Conservation (phyloP, 345 rosid species). For the Odontarrhena argentea region DNA sequence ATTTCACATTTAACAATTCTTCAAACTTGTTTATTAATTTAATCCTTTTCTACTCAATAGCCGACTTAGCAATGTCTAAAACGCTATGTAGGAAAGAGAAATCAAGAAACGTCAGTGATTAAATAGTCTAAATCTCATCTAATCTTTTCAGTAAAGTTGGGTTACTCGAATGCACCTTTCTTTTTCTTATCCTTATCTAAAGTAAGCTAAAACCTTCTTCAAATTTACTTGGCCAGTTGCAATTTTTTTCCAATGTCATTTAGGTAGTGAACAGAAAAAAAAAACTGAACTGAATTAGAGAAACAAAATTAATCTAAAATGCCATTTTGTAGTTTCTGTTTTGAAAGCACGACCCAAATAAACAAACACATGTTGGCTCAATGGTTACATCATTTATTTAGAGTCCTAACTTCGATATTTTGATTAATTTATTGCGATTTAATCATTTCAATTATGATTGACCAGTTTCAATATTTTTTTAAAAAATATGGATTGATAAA, state of each 20-base stretch:
- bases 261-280: too few relatives aligned
- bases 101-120: constrained; percentile 8
- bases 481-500: too few relatives aligned
- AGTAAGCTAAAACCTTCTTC: not conserved
- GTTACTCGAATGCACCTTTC: not conserved
- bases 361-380: too few relatives aligned
- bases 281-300: too few relatives aligned
- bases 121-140: not conserved
- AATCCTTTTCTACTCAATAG: not conserved
- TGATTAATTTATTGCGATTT: too few relatives aligned
- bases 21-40: not conserved
- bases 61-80: not conserved
- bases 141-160: constrained; percentile 20
- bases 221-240: not conserved
- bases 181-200: constrained; percentile 16
- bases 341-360: too few relatives aligned
- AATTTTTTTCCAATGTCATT: not conserved
- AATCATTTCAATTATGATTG: too few relatives aligned
- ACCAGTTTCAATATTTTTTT: too few relatives aligned
- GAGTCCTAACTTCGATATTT: too few relatives aligned
- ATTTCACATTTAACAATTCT: constrained; percentile 13
- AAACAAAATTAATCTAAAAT: too few relatives aligned
- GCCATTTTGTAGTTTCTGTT: too few relatives aligned
- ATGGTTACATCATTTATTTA: too few relatives aligned
- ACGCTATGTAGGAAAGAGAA: constrained; percentile 26